Percentiles rank a stretch among this genome's conserved stretches.
Conservation (phyloP, 441 rosid species). For the Adansonia rubrostipa region DNA sequence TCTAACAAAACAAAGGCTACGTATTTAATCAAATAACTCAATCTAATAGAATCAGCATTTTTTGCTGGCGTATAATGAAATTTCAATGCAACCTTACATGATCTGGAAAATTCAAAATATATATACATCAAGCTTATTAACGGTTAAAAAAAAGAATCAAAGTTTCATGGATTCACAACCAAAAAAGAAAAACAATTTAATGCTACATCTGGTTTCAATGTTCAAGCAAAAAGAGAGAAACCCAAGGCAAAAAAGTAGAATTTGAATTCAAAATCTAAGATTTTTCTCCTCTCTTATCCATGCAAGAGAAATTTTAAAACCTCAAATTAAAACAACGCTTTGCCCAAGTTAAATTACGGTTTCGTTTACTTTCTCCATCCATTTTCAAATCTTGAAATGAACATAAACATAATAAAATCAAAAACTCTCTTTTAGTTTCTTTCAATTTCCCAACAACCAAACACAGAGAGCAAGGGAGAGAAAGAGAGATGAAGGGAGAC, state of each 20-base stretch:
- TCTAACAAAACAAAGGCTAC: neutral
- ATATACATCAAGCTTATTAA: neutral
- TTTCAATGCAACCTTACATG: neutral
- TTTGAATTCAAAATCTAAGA: neutral
- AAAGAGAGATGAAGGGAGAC: slow-evolving; percentile 12
- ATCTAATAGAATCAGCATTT: slow-evolving; percentile 13
- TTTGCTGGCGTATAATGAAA: neutral
- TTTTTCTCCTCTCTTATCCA: neutral
- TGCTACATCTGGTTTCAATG: neutral
- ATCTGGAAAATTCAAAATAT: neutral
- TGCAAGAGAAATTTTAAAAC: neutral
- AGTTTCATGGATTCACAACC: neutral
- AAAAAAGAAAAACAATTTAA: neutral
- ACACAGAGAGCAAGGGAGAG: slow-evolving; percentile 4
- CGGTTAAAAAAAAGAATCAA: neutral
- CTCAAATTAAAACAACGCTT: too few species aligned
- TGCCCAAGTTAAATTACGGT: neutral
- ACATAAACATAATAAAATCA: neutral
- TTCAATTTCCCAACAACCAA: slow-evolving; percentile 25
- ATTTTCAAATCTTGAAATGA: neutral
- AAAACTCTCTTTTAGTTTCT: neutral
- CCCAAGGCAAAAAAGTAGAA: neutral
- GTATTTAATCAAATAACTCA: slow-evolving; percentile 22
- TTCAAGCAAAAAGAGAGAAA: neutral
- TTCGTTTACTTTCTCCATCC: neutral